phyloP scores from a whole-genome alignment of 83 land plant genomes.

The Picea mariana region DNA sequence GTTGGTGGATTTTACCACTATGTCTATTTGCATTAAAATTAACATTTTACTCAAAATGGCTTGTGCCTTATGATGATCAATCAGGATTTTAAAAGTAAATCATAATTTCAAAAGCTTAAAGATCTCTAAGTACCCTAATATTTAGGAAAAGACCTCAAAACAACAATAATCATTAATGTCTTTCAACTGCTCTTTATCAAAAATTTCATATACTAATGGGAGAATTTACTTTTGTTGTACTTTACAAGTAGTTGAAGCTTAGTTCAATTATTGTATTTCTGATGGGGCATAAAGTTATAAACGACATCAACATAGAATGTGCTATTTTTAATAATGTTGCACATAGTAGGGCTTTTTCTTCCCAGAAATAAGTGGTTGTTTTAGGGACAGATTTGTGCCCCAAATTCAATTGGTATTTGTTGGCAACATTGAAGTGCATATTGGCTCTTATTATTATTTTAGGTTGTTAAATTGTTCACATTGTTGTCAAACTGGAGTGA shows the following conservation, averaged over 20 bases:
- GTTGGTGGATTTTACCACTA: not conserved
- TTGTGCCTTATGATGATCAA: not conserved
- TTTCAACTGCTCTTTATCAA: not conserved
- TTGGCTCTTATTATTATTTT: not conserved
- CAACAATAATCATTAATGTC: not conserved
- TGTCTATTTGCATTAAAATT: not conserved
- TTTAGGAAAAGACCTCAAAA: not conserved
- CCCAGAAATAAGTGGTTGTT: not conserved
- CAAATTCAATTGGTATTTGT: not conserved
- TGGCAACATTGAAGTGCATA: not conserved
- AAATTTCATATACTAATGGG: not conserved
- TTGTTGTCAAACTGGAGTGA: not conserved
- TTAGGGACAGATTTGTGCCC: not conserved
- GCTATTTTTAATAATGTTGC: not conserved
- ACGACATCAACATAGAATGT: not conserved
- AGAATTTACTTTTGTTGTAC: not conserved
- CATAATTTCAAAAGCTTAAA: not conserved
- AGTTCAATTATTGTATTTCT: not conserved
- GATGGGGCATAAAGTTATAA: not conserved
- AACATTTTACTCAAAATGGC: not conserved
- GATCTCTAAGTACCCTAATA: not conserved
- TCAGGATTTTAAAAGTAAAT: not conserved
- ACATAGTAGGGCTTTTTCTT: not conserved
- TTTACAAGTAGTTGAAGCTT: not conserved
- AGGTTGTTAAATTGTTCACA: not conserved